These are phyloP conservation scores for Aristolochia contorta DNA, from an alignment of 164 flowering plant species.

Conservation along the genomic window DNA sequence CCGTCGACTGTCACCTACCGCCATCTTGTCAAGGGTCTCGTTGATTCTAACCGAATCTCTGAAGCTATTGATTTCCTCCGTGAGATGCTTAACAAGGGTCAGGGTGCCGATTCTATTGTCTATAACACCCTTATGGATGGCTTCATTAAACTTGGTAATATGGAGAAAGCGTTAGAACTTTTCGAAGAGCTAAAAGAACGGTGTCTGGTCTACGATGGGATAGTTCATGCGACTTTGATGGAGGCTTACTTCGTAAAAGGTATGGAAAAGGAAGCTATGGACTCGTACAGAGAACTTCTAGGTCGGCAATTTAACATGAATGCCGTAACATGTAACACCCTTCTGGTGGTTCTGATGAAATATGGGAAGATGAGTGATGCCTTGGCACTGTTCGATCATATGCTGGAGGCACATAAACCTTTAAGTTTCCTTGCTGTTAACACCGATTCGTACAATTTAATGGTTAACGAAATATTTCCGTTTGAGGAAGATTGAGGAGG, in stretches of 20 bases:
- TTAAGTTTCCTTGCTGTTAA: slow-evolving; percentile 61
- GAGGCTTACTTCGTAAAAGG: slow-evolving; percentile 63
- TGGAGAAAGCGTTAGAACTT: slow-evolving; percentile 58
- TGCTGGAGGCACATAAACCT: slow-evolving; percentile 66
- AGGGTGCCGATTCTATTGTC: slow-evolving; percentile 75
- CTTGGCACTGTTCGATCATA: slow-evolving; percentile 44
- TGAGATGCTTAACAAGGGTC: slow-evolving; percentile 69
- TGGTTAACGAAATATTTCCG: slow-evolving; percentile 69
- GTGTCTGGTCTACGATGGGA: slow-evolving; percentile 73
- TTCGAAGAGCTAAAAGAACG: slow-evolving; percentile 70
- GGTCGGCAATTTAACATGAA: slow-evolving; percentile 51
- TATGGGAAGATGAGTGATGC: slow-evolving; percentile 53
- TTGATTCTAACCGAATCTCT: slow-evolving; percentile 44
- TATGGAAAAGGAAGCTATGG: slow-evolving; percentile 67
- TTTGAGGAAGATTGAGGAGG: slow-evolving; percentile 41
- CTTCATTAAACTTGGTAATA: slow-evolving; percentile 38
- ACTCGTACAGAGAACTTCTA: slow-evolving; percentile 38
- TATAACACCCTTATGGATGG: slow-evolving; percentile 58
- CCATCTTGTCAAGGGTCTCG: slow-evolving; percentile 63
- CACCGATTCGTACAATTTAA: slow-evolving; percentile 51
- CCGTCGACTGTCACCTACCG: slow-evolving; percentile 60
- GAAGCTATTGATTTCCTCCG: slow-evolving; percentile 56
- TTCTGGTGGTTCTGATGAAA: slow-evolving; percentile 57
- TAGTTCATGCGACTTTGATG: slow-evolving; percentile 66
- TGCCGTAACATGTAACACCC: slow-evolving; percentile 66